A percentile compares a stretch with the other conserved stretches of the same genome.
Conservation (phyloP, 2,329 filamentous ascomycete species). For the Mollisiaceae sp. region DNA sequence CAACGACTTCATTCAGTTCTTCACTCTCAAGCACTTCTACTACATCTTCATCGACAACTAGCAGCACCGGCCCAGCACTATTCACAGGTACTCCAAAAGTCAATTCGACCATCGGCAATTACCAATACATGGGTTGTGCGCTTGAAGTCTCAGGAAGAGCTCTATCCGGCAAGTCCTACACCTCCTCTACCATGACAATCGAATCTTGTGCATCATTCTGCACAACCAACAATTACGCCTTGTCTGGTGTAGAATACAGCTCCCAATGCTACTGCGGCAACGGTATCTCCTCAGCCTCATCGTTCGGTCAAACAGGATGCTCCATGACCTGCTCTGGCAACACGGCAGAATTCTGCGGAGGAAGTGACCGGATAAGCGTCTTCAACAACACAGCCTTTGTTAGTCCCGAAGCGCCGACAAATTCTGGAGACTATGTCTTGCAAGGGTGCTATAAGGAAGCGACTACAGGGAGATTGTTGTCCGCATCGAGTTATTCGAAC, state of each 20-base stretch:
- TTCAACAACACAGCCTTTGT: conserved; percentile 32
- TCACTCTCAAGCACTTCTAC: conserved; percentile 12
- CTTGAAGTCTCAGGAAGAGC: conserved; percentile 25
- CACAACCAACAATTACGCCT: conserved; percentile 40
- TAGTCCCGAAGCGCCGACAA: conserved; percentile 32
- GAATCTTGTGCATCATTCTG: conserved; percentile 41
- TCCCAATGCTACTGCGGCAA: conserved; percentile 29
- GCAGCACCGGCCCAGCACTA: conserved; percentile 15
- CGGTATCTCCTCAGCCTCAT: neutral
- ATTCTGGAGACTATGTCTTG: conserved; percentile 36
- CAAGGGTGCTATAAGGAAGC: conserved; percentile 43
- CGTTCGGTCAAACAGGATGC: conserved; percentile 34
- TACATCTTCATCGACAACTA: conserved; percentile 3
- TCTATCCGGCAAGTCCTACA: conserved; percentile 21
- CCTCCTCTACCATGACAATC: conserved; percentile 40
- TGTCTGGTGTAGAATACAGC: conserved; percentile 28
- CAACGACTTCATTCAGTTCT: conserved; percentile 2
- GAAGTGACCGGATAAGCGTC: conserved; percentile 36
- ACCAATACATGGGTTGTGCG: conserved; percentile 23
- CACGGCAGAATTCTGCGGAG: conserved; percentile 43
- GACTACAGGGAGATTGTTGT: conserved; percentile 51
- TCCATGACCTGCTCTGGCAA: conserved; percentile 40
- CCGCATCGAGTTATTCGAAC: conserved; percentile 55
- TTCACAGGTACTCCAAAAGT: conserved; percentile 14
- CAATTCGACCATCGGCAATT: conserved; percentile 17